A percentile compares a stretch with the other conserved stretches of the same genome.
Conservation (phyloP, 345 rosid species). For the Eucalyptus curtisii region DNA sequence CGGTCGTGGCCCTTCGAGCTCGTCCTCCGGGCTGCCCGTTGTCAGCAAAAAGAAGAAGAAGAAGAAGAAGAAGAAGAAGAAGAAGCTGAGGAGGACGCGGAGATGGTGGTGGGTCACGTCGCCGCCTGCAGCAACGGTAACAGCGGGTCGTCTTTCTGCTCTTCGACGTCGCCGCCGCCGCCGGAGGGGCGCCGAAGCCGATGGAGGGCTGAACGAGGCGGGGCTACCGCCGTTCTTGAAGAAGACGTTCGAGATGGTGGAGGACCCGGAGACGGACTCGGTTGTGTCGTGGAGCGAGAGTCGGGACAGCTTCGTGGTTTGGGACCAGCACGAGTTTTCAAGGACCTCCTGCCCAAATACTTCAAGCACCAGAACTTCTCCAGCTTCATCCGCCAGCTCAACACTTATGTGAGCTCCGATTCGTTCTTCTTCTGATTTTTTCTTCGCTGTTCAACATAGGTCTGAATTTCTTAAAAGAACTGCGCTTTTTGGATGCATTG, state of each 20-base stretch:
- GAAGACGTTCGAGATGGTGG: slow-evolving; percentile 49
- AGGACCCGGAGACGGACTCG: slow-evolving; percentile 34
- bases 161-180: slow-evolving; percentile 3
- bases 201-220: slow-evolving; percentile 40
- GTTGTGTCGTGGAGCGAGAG: slow-evolving; percentile 38
- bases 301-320: slow-evolving; percentile 41
- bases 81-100: not conserved
- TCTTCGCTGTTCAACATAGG: not conserved
- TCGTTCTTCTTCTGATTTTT: not conserved
- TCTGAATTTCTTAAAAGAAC: not conserved
- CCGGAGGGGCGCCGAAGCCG: slow-evolving; percentile 23
- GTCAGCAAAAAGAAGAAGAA: too few species aligned
- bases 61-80: too few species aligned
- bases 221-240: slow-evolving; percentile 50
- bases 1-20: not conserved
- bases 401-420: slow-evolving; percentile 40
- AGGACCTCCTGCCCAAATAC: slow-evolving; percentile 39
- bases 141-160: not conserved
- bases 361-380: slow-evolving; percentile 71
- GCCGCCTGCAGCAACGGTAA: not conserved
- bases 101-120: not conserved
- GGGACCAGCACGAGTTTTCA: slow-evolving; percentile 34
- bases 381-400: slow-evolving; percentile 68
- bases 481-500: not conserved
- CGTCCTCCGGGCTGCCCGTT: not conserved